phyloP scores from a whole-genome alignment of 2,329 filamentous ascomycete species.

The Bipolaris cookei region DNA sequence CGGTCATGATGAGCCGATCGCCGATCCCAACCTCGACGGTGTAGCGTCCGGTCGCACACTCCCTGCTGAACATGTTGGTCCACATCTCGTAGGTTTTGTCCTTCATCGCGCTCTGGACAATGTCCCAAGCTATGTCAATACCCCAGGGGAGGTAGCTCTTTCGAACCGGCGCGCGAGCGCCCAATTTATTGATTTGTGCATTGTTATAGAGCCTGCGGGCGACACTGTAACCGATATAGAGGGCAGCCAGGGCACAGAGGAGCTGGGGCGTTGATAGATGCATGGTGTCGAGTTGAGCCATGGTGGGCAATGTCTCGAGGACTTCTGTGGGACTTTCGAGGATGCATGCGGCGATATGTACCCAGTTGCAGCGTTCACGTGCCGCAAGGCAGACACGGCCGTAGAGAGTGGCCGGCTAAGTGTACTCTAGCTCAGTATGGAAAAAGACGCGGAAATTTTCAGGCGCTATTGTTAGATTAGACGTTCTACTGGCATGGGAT shows the following conservation, averaged over 20 bases:
- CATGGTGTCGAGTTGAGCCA: slow-evolving; percentile 28
- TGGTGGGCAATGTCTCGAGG: slow-evolving; percentile 17
- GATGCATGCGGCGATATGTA: slow-evolving; percentile 12
- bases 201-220: slow-evolving; percentile 36
- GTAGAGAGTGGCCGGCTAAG: neutral
- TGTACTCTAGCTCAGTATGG: neutral
- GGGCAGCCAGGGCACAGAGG: slow-evolving; percentile 26
- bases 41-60: slow-evolving; percentile 50
- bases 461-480: neutral
- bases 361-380: slow-evolving; percentile 9
- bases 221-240: slow-evolving; percentile 31
- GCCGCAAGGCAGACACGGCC: neutral
- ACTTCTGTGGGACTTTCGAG: neutral
- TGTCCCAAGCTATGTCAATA: slow-evolving; percentile 67
- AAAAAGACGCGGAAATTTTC: slow-evolving; percentile 7
- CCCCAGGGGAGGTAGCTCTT: slow-evolving; percentile 56
- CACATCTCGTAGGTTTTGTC: slow-evolving; percentile 69
- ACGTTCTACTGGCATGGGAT: neutral
- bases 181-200: slow-evolving; percentile 51
- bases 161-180: slow-evolving; percentile 53
- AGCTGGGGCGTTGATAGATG: slow-evolving; percentile 32
- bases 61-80: slow-evolving; percentile 58
- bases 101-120: slow-evolving; percentile 59
- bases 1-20: slow-evolving; percentile 74
- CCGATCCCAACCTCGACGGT: slow-evolving; percentile 67